Evolutionary conservation across 176 grass and related monocot genomes (phyloP).

Genomic region (Luzula sylvatica): DNA sequence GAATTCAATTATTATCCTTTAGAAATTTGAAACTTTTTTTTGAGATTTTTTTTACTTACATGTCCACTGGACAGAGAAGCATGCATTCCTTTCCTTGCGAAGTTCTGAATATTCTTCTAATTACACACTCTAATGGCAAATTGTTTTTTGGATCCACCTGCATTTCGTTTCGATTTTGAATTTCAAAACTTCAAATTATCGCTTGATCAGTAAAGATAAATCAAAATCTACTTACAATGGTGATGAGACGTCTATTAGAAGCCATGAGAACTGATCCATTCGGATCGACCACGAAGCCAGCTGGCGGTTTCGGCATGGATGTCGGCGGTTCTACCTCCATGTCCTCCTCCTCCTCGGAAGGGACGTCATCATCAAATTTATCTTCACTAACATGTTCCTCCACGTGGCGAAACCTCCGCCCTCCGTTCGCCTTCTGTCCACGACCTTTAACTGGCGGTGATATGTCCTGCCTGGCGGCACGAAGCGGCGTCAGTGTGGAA

Average conservation of each 20-base stretch:
- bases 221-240: constrained; percentile 34
- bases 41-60: constrained; percentile 26
- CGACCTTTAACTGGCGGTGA: not conserved
- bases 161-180: not conserved
- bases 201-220: not conserved
- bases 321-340: constrained; percentile 21
- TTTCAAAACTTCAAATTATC: not conserved
- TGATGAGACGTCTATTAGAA: constrained; percentile 59
- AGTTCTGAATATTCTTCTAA: constrained; percentile 76
- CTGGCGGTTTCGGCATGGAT: constrained; percentile 74
- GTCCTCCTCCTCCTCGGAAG: constrained; percentile 16
- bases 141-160: constrained; percentile 79
- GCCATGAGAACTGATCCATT: constrained; percentile 65
- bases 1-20: no score
- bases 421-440: constrained; percentile 14
- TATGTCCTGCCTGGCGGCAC: not conserved
- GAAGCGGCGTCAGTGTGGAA: not conserved
- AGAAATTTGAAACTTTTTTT: no score
- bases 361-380: constrained; percentile 8
- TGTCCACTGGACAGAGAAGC: constrained; percentile 86
- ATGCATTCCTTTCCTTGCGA: constrained; percentile 65
- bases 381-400: constrained; percentile 9
- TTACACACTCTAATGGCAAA: constrained; percentile 71
- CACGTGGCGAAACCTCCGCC: constrained; percentile 21
- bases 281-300: constrained; percentile 70